Evolutionary conservation across 768 basidiomycete genomes (phyloP).

Genomic region (Auricularia sp.): DNA sequence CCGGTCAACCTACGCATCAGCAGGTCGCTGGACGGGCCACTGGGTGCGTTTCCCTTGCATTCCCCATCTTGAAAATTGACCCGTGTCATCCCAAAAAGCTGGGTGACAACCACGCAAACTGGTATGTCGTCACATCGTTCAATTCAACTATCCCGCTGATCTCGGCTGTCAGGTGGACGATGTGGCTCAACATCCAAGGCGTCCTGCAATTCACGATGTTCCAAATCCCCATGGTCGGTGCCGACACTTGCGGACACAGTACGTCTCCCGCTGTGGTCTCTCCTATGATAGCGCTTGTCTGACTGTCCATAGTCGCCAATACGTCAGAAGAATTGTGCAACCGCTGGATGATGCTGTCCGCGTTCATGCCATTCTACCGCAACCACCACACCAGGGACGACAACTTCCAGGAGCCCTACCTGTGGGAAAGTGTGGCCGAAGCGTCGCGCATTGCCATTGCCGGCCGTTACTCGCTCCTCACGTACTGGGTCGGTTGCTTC

Average conservation of each 20-base stretch:
- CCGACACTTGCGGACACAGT: conserved; percentile 1
- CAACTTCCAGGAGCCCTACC: conserved; percentile 19
- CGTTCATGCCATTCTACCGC: conserved; percentile 25
- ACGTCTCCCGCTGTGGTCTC: not conserved
- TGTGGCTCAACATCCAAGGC: conserved; percentile 19
- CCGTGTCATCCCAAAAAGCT: conserved; percentile 29
- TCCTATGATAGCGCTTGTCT: not conserved
- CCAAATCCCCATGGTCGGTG: conserved; percentile 22
- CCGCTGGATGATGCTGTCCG: conserved; percentile 22
- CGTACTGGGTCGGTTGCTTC: conserved; percentile 13
- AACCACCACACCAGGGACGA: conserved; percentile 18
- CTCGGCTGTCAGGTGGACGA: conserved; percentile 48
- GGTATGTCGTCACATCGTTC: conserved; percentile 23
- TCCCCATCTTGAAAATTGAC: no score
- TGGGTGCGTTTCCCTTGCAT: conserved; percentile 38
- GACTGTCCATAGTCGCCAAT: conserved; percentile 8
- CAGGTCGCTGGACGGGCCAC: conserved; percentile 63
- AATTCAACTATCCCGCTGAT: conserved; percentile 47
- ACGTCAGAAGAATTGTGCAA: conserved; percentile 22
- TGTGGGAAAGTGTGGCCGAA: conserved; percentile 24
- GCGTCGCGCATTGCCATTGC: conserved; percentile 20
- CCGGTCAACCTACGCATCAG: conserved; percentile 57
- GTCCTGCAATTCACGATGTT: conserved; percentile 21
- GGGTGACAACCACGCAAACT: conserved; percentile 68
- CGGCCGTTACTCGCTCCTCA: conserved; percentile 20